A percentile compares a stretch with the other conserved stretches of the same genome.
Conservation (phyloP, 345 rosid species). For the Citrus sp. region DNA sequence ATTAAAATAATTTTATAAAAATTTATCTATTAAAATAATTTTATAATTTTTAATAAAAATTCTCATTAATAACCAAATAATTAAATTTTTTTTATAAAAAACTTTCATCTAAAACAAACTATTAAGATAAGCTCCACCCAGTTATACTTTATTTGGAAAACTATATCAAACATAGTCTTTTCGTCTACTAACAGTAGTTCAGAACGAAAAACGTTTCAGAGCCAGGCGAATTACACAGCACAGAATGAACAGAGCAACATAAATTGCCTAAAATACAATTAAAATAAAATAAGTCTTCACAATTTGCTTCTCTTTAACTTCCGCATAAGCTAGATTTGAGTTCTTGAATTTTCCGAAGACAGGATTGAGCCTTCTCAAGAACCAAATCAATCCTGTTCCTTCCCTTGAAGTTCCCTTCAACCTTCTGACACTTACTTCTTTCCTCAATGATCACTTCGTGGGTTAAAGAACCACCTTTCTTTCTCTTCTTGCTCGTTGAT, state of each 20-base stretch:
- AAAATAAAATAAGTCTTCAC: neutral
- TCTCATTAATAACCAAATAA: rapidly evolving
- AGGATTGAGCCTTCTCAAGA: constrained; percentile 5
- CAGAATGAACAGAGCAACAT: too few species aligned
- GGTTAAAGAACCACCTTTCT: neutral
- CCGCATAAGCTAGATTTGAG: neutral
- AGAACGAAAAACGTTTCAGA: too few species aligned
- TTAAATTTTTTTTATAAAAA: too few species aligned
- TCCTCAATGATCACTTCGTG: neutral
- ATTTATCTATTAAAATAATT: too few species aligned
- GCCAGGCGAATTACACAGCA: too few species aligned
- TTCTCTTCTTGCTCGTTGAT: constrained; percentile 3
- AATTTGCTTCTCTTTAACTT: neutral
- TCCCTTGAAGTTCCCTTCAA: neutral
- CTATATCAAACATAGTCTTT: too few species aligned
- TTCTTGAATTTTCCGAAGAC: neutral
- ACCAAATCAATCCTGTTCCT: constrained; percentile 1
- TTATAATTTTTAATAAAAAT: too few species aligned
- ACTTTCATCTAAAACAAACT: rapidly evolving
- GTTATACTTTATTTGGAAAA: too few species aligned
- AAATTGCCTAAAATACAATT: too few species aligned
- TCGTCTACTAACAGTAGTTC: too few species aligned
- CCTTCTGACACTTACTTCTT: neutral
- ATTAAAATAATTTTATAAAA: too few species aligned
- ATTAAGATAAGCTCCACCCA: too few species aligned